Evolutionary conservation across 2,329 filamentous ascomycete species (phyloP), one percentile per base, ranked within the genome.

Genomic region (Diaporthe velutina): DNA sequence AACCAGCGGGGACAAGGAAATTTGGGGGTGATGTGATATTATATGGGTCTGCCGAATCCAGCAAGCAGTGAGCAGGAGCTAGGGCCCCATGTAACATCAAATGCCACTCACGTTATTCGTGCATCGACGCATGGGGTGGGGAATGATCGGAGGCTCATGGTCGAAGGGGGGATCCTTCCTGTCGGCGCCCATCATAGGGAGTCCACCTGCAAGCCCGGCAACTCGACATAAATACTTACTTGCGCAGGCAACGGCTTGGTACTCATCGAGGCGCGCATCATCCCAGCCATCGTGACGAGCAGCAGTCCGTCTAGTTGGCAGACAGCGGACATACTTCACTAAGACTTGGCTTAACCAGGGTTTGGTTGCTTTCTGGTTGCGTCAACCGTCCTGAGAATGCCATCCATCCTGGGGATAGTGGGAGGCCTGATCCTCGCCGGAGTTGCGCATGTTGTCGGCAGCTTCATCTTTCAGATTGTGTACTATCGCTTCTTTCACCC

Each of bases 401-500:
- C 52, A n/a, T 73, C 61, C 35, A 70, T 38, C 40, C 35, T 25
- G 30, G 40, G 38, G 33, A 54, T 68, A 22, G 48, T 68, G 48
- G 64, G 64, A 40, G 64, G 64, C 45, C 33, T 68, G 48, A 10
- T 68, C 48, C 64, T 68, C 1, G 48, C 54, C 22, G 64, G 64
- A 13, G 9, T 68, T 13, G 30, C 45, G 33, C 64, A 73, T 19
- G 64, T 70, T 17, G 9, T 61, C 19, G 72, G 74, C 40, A 81
- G 77, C 35, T 42, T 78, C 79, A 80, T 85, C 75, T 87, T 87
- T 77, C 88, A 88, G 78, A 84, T 87, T 17, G 83, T 88, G 75
- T 83, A 88, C 74, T 86, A 84, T 80, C 85, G 86, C 48, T 88
- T 87, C 80, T 88, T 90, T 68, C 88, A 90, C 75, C 88, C 89